Evolutionary conservation across 805 yeast species (phyloP).

Genomic region (Pichia exigua): DNA sequence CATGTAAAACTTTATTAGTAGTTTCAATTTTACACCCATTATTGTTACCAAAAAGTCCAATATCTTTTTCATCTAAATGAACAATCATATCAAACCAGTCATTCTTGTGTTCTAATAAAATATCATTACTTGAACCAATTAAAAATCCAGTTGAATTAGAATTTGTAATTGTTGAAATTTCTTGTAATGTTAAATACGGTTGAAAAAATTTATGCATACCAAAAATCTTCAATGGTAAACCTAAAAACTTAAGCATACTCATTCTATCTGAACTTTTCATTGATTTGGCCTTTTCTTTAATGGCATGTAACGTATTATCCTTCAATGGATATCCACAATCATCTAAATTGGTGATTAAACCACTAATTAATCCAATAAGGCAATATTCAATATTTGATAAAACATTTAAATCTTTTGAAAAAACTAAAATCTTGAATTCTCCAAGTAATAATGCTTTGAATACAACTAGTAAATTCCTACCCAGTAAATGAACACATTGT

Average conservation of each 20-base stretch:
- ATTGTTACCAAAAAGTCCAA: constrained; percentile 5
- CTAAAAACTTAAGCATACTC: constrained; percentile 72
- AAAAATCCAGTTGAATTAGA: constrained; percentile 54
- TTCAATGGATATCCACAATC: constrained; percentile 76
- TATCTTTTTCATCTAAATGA: constrained; percentile 44
- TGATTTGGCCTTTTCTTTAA: constrained; percentile 51
- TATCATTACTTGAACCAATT: constrained; percentile 83
- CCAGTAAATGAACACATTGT: constrained; percentile 52
- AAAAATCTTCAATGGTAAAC: constrained; percentile 81
- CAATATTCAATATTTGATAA: constrained; percentile 81
- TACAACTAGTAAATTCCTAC: constrained; percentile 51
- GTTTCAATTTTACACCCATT: constrained; percentile 32
- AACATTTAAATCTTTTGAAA: constrained; percentile 70
- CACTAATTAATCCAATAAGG: constrained; percentile 75
- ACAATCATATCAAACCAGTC: constrained; percentile 64
- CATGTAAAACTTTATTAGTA: constrained; percentile 35
- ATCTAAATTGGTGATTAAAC: constrained; percentile 60
- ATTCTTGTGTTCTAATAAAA: constrained; percentile 57
- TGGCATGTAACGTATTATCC: constrained; percentile 37
- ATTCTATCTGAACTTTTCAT: constrained; percentile 70
- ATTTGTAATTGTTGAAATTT: constrained; percentile 61
- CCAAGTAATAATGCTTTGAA: constrained; percentile 64
- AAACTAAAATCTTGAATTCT: constrained; percentile 68
- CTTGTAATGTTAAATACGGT: constrained; percentile 93
- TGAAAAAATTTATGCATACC: constrained; percentile 82